Conservation (phyloP, 306 rosid genomes). For the Gastrolobium villosum region DNA sequence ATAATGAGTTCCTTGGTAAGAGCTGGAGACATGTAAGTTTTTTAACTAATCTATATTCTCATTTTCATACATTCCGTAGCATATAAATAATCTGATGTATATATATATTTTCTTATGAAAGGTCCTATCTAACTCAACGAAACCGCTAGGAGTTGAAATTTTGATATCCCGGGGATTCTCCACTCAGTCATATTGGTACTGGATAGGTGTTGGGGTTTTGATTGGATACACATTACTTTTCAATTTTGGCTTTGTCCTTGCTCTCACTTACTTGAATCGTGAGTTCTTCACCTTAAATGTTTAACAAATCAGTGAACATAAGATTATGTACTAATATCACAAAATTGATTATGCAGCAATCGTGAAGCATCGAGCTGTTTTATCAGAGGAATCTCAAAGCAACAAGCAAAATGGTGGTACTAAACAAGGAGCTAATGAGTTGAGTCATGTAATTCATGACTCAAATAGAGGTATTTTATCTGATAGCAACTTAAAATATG, state of each 20-base stretch:
- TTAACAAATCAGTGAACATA: background rate
- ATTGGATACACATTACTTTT: conserved; percentile 54
- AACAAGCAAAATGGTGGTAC: conserved; percentile 37
- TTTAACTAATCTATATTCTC: conserved; percentile 5
- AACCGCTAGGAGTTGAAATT: conserved; percentile 59
- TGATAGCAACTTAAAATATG: background rate
- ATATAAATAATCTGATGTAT: conserved; percentile 29
- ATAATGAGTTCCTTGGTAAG: conserved; percentile 56
- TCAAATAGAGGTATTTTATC: conserved; percentile 55
- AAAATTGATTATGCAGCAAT: conserved; percentile 54
- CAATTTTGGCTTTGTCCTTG: conserved; percentile 56
- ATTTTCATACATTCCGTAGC: conserved; percentile 1
- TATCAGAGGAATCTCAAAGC: conserved; percentile 52
- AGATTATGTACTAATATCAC: conserved; percentile 14
- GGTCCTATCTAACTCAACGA: conserved; percentile 56
- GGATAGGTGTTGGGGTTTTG: conserved; percentile 56
- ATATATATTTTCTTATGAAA: conserved; percentile 31
- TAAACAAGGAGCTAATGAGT: conserved; percentile 9
- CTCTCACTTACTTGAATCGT: conserved; percentile 68
- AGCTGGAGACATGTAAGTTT: conserved; percentile 56
- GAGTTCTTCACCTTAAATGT: conserved; percentile 50
- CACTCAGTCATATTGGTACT: conserved; percentile 54
- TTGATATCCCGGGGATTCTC: conserved; percentile 63
- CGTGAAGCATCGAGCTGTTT: conserved; percentile 53
- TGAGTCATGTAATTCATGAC: background rate